A percentile compares a stretch with the other conserved stretches of the same genome.
These are phyloP conservation scores for Hypoxylon trugodes DNA, from an alignment of 495 filamentous ascomycete species.

Conservation along the genomic window DNA sequence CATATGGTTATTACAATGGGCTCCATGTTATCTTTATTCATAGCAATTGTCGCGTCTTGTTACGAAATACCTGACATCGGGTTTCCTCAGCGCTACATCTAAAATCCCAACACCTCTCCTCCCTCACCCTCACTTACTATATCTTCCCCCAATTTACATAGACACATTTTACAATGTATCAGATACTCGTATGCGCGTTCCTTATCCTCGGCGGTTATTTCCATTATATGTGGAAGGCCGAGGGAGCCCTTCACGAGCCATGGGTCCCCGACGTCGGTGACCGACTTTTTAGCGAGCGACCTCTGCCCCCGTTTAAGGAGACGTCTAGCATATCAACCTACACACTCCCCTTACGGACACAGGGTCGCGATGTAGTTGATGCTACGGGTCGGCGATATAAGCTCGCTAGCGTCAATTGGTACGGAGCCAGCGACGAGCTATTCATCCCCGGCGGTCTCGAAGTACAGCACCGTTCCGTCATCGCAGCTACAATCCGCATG, in stretches of 20 bases:
- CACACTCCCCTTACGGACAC: constrained; percentile 59
- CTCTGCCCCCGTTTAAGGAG: constrained; percentile 51
- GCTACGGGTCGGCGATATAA: constrained; percentile 59
- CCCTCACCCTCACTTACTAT: not conserved
- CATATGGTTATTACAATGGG: constrained; percentile 34
- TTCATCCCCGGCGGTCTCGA: constrained; percentile 69
- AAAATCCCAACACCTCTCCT: not conserved
- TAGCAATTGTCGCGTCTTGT: constrained; percentile 24
- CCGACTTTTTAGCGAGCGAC: constrained; percentile 51
- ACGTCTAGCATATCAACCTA: constrained; percentile 52
- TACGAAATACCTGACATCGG: constrained; percentile 24
- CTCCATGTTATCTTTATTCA: constrained; percentile 28
- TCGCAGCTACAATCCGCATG: constrained; percentile 58
- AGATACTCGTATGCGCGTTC: constrained; percentile 44
- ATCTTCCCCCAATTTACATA: not conserved
- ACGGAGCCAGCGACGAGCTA: constrained; percentile 66
- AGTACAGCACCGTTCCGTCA: constrained; percentile 61
- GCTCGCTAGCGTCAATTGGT: constrained; percentile 69
- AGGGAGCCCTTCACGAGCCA: constrained; percentile 49
- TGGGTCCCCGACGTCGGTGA: constrained; percentile 53
- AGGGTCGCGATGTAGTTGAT: constrained; percentile 65
- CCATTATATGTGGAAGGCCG: constrained; percentile 50
- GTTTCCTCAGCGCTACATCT: constrained; percentile 18
- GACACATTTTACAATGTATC: constrained; percentile 27
- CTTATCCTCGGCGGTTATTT: constrained; percentile 48